phyloP scores from a whole-genome alignment of 139 green algal genomes.

The Tetradesmus lagerheimii region DNA sequence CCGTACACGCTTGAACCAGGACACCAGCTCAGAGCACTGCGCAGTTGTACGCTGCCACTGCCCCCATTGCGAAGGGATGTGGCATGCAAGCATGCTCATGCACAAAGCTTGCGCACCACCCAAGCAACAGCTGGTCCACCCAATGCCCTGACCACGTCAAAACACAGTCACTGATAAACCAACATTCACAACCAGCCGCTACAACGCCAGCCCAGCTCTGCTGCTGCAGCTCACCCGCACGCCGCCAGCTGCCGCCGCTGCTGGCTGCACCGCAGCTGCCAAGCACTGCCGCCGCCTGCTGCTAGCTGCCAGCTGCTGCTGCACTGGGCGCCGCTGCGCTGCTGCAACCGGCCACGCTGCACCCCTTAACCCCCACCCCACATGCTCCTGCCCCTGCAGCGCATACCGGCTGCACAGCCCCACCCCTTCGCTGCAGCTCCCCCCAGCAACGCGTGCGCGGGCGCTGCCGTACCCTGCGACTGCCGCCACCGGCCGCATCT shows the following conservation, averaged over 20 bases:
- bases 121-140: neutral
- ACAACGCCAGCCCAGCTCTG: neutral
- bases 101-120: neutral
- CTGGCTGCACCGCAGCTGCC: neutral
- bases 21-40: neutral
- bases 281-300: neutral
- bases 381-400: slow-evolving; percentile 20
- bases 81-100: neutral
- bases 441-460: neutral
- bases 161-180: neutral
- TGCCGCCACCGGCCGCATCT: slow-evolving; percentile 32
- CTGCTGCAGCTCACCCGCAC: neutral
- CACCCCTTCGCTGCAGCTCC: neutral
- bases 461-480: neutral
- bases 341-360: neutral
- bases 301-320: neutral
- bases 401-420: slow-evolving; percentile 23
- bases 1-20: neutral
- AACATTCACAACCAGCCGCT: neutral
- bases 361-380: neutral
- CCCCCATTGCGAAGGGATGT: neutral
- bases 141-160: neutral
- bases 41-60: neutral
- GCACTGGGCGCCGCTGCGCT: neutral
- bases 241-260: neutral